phyloP scores from a whole-genome alignment of 2,329 filamentous ascomycete species.

The Akanthomyces lecanii region DNA sequence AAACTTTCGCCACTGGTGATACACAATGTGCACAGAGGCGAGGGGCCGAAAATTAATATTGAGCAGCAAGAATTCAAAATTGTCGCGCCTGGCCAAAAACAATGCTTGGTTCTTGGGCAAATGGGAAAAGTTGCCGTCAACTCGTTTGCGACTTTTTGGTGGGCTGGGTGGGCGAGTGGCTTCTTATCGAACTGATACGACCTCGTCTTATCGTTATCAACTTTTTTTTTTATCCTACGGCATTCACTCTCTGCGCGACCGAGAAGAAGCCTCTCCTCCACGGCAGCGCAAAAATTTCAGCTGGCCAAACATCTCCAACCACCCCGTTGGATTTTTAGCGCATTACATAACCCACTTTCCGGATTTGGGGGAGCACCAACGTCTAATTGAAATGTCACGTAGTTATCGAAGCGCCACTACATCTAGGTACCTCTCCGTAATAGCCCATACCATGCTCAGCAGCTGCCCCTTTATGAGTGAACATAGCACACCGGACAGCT shows the following conservation, averaged over 20 bases:
- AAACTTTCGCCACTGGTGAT: constrained; percentile 33
- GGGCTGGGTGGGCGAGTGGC: constrained; percentile 13
- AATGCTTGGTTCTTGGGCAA: neutral
- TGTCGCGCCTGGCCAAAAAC: neutral
- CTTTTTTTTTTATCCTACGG: constrained; percentile 3
- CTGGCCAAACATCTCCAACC: constrained; percentile 7
- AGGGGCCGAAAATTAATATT: constrained; percentile 22
- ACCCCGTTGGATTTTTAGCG: constrained; percentile 8
- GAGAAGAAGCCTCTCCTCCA: neutral
- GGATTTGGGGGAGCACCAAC: neutral
- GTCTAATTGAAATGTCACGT: neutral
- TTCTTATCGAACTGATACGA: neutral
- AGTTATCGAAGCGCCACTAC: too few relatives aligned
- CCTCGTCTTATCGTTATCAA: constrained; percentile 15
- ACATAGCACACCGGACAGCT: too few relatives aligned
- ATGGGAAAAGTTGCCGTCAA: neutral
- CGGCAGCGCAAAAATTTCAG: neutral
- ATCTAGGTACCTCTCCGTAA: too few relatives aligned
- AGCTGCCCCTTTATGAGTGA: too few relatives aligned
- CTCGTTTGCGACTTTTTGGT: constrained; percentile 9
- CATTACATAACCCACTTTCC: constrained; percentile 12
- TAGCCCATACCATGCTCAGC: too few relatives aligned
- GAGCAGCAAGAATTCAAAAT: constrained; percentile 22
- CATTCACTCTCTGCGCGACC: neutral
- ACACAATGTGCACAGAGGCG: constrained; percentile 34